These are phyloP conservation scores for Colletotrichum sp. DNA, from an alignment of 2,329 filamentous ascomycete genomes.

Conservation along the genomic window DNA sequence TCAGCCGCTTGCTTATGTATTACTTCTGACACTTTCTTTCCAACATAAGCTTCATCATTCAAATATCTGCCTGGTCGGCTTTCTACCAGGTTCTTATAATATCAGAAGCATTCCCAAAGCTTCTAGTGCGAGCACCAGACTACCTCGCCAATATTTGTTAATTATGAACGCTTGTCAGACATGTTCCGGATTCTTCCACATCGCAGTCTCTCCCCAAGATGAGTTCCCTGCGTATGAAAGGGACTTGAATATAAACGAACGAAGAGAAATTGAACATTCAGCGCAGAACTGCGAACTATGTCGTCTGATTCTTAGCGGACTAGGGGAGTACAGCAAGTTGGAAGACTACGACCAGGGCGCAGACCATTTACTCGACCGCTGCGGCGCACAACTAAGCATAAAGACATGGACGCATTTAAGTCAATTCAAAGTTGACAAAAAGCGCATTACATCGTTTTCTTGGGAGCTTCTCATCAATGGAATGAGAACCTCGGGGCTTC, in stretches of 20 bases:
- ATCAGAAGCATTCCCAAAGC: too few species aligned
- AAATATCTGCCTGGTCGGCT: too few species aligned
- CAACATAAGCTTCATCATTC: too few species aligned
- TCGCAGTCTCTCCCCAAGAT: background rate
- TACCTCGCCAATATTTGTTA: background rate
- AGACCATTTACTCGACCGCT: fast-evolving
- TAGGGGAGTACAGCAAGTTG: fast-evolving
- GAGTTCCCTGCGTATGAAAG: too few species aligned
- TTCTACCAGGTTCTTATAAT: too few species aligned
- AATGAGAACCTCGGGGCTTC: too few species aligned
- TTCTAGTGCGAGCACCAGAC: too few species aligned
- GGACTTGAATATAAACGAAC: fast-evolving
- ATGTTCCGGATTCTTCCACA: background rate
- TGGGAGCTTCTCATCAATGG: too few species aligned
- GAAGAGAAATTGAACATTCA: fast-evolving
- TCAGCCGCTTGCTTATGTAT: too few species aligned
- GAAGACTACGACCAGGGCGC: background rate
- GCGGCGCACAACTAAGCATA: background rate
- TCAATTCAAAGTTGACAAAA: background rate
- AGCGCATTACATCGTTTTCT: too few species aligned
- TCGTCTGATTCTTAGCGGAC: background rate
- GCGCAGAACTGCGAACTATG: background rate
- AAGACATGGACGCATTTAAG: fast-evolving
- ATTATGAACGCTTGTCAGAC: background rate
- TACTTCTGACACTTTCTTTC: too few species aligned